These are phyloP conservation scores for Cnidoscolus chayamansa DNA, from an alignment of 441 rosid genomes.

Conservation along the genomic window DNA sequence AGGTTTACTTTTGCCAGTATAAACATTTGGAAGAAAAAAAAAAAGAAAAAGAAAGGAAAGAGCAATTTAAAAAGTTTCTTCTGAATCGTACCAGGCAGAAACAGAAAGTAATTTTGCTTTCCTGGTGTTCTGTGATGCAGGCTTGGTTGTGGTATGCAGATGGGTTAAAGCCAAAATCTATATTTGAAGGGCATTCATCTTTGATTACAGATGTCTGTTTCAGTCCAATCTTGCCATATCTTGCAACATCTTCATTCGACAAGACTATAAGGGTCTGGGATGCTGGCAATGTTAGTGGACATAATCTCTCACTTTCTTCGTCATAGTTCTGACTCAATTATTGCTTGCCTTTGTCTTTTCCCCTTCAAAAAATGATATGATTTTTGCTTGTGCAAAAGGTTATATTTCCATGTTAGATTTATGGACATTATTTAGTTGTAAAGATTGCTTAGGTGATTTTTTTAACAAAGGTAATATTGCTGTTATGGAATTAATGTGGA, in stretches of 20 bases:
- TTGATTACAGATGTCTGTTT: constrained; percentile 85
- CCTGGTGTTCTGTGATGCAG: constrained; percentile 34
- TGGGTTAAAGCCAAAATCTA: constrained; percentile 54
- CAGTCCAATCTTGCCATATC: constrained; percentile 78
- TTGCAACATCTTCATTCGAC: constrained; percentile 93
- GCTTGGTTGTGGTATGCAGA: constrained; percentile 78
- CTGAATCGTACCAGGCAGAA: neutral
- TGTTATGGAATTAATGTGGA: too few species aligned
- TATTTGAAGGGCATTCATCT: constrained; percentile 71
- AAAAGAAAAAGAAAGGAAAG: too few species aligned
- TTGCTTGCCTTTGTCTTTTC: neutral
- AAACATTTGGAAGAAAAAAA: neutral
- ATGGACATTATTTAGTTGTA: too few species aligned
- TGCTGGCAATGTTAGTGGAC: constrained; percentile 66
- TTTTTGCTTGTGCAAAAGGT: neutral
- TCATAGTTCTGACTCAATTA: constrained; percentile 2
- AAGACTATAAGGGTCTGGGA: constrained; percentile 94
- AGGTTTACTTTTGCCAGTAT: neutral
- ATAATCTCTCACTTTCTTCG: constrained; percentile 11
- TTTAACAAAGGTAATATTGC: too few species aligned
- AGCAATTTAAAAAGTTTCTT: neutral
- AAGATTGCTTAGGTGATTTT: too few species aligned
- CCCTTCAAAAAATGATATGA: neutral
- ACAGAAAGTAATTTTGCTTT: neutral
- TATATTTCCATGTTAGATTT: too few species aligned